Percentiles rank a stretch among this genome's conserved stretches.
Evolutionary conservation across 805 yeast species (phyloP).

Genomic region (Candida succiphila): DNA sequence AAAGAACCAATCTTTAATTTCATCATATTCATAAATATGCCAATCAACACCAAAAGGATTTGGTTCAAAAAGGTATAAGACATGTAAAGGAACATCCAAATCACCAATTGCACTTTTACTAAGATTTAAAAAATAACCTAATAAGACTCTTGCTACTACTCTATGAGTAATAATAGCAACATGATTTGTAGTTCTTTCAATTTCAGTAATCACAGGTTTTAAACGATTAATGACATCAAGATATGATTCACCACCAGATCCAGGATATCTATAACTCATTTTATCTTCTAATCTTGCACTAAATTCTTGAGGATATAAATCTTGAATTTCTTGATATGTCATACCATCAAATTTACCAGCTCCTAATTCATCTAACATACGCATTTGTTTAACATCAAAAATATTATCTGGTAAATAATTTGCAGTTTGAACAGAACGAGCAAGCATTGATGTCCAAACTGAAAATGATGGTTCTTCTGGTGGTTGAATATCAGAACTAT

Average conservation of each 20-base stretch:
- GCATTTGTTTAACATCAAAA: slow-evolving; percentile 76
- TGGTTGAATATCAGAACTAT: slow-evolving; percentile 8
- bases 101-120: slow-evolving; percentile 75
- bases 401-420: slow-evolving; percentile 61
- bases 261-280: slow-evolving; percentile 85
- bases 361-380: slow-evolving; percentile 89
- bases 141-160: slow-evolving; percentile 77
- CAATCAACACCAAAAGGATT: slow-evolving; percentile 95
- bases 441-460: slow-evolving; percentile 88
- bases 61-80: slow-evolving; percentile 82
- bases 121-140: slow-evolving; percentile 84
- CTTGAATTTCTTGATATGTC: slow-evolving; percentile 82
- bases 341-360: slow-evolving; percentile 90
- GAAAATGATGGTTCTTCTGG: slow-evolving; percentile 70
- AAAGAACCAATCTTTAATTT: slow-evolving; percentile 64
- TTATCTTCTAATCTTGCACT: slow-evolving; percentile 68
- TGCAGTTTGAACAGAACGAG: slow-evolving; percentile 72
- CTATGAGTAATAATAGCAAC: slow-evolving; percentile 78
- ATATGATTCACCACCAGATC: slow-evolving; percentile 95
- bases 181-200: slow-evolving; percentile 87
- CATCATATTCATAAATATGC: slow-evolving; percentile 82
- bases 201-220: slow-evolving; percentile 83
- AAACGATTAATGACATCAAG: slow-evolving; percentile 86
- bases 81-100: slow-evolving; percentile 87
- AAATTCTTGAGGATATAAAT: slow-evolving; percentile 66